phyloP scores from a whole-genome alignment of 1,284 basidiomycete species.

The Laetiporus sulphureus region DNA sequence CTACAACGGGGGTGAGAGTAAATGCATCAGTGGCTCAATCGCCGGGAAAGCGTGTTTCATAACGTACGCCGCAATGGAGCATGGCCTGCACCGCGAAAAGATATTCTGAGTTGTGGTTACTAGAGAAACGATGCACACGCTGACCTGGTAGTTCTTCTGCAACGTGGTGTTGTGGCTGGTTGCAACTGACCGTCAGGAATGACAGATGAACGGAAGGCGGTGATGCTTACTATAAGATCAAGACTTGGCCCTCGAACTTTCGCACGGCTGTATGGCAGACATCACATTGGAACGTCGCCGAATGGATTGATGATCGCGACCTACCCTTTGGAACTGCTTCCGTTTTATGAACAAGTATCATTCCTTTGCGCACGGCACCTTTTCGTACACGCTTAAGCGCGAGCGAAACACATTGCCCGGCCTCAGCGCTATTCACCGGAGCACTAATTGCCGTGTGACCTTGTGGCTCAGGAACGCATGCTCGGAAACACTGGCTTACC shows the following conservation, averaged over 20 bases:
- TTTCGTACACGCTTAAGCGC: slow-evolving; percentile 88
- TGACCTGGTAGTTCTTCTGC: slow-evolving; percentile 82
- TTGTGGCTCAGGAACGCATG: not conserved
- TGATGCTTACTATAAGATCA: slow-evolving; percentile 68
- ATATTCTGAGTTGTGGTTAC: slow-evolving; percentile 4
- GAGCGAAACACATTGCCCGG: slow-evolving; percentile 92
- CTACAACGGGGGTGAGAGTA: slow-evolving; percentile 32
- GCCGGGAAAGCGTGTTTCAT: not conserved
- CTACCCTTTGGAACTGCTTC: slow-evolving; percentile 75
- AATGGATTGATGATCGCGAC: slow-evolving; percentile 5
- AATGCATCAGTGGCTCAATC: too few relatives aligned
- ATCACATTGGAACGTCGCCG: not conserved
- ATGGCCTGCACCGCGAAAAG: slow-evolving; percentile 47
- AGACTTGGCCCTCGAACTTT: slow-evolving; percentile 79
- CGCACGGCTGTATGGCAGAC: slow-evolving; percentile 46
- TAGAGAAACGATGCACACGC: slow-evolving; percentile 15
- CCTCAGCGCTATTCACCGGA: slow-evolving; percentile 79
- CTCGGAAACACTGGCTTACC: slow-evolving; percentile 35
- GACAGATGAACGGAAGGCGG: not conserved
- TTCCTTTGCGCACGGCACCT: slow-evolving; percentile 86
- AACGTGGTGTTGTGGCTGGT: slow-evolving; percentile 85
- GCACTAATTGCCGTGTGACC: too few relatives aligned
- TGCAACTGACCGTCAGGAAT: slow-evolving; percentile 15
- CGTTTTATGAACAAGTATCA: slow-evolving; percentile 83
- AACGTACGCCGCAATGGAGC: slow-evolving; percentile 75